Percentiles rank a stretch among this genome's conserved stretches.
Evolutionary conservation across 2,329 filamentous ascomycete genomes (phyloP).

Genomic region (Nemania sp.): DNA sequence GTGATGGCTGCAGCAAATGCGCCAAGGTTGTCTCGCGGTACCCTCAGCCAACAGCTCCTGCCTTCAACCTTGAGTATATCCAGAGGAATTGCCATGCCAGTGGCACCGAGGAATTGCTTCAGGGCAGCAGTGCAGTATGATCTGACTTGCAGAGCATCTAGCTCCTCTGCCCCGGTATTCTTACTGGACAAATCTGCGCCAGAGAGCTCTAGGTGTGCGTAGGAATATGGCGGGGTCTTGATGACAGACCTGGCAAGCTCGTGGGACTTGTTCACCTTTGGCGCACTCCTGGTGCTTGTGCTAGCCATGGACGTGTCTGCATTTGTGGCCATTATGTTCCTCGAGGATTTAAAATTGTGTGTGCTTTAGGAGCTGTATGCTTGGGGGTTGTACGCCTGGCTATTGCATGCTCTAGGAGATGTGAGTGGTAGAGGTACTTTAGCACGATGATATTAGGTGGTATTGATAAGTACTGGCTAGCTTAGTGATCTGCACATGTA

Average conservation of each 20-base stretch:
- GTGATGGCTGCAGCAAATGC: conserved; percentile 68
- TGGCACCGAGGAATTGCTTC: conserved; percentile 70
- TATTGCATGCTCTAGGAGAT: no score
- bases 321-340: conserved; percentile 11
- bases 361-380: neutral
- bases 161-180: conserved; percentile 18
- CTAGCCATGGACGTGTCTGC: conserved; percentile 2
- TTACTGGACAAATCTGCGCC: conserved; percentile 34
- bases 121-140: conserved; percentile 68
- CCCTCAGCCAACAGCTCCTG: conserved; percentile 64
- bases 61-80: conserved; percentile 69
- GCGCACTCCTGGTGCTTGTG: neutral
- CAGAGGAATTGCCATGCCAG: conserved; percentile 67
- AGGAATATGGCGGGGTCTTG: conserved; percentile 57
- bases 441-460: no score
- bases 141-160: conserved; percentile 67
- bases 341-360: conserved; percentile 8
- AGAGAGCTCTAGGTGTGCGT: conserved; percentile 58
- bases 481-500: conserved; percentile 12
- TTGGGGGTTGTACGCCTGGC: no score
- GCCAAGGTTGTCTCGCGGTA: conserved; percentile 64
- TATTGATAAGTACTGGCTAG: no score
- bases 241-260: conserved; percentile 58
- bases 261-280: conserved; percentile 45
- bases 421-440: no score